Base-by-base conservation (phyloP, 305 asterid genomes). In the Andrographis paniculata region DNA sequence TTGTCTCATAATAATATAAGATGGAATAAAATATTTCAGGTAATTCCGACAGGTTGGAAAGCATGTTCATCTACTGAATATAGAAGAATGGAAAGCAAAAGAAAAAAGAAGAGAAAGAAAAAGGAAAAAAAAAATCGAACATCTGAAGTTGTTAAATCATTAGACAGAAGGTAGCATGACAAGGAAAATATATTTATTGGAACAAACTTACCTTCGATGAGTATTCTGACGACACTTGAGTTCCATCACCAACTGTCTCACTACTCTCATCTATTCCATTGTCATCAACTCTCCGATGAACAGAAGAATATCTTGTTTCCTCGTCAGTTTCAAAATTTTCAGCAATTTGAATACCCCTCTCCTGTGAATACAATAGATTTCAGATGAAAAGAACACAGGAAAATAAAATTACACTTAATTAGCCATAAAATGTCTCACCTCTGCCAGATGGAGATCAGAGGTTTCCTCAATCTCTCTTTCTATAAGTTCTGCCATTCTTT, bases 391-490 rank as follows among this genome's bases (percentile, higher is more conserved):
- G 50, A 58, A 51, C 33, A 55, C 6, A 37, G 20, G 20, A 51
- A 6, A 14, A 36, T 30, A 31, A 27, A 21, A 22, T 23, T n/a
- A 9, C 27, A 15, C 57, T 31, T 36, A 44, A 24, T 40, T 16
- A 16, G 14, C 48, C 13, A 24, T n/a, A 24, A 3, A 24, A 4
- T 24, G 44, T 48, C 71, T 48, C 52, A 92, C 99, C 95, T 92
- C 99, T 33, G 99, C 97, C 20, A 84, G 70, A 76, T 87, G 99
- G 71, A 81, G 84, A 76, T 92, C 97, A 62, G 14, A 69, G 61
- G 99, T 92, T n/a, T 77, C 92, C 70, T 92, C 95, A 48, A 92
- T 92, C 75, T 92, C 99, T 62, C 77, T 74, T 52, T 97, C 99
- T 60, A 92, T 66, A 58, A 87, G 75, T 20, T 47, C 43, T 61